These are phyloP conservation scores for Corinectria fuckeliana DNA, from an alignment of 2,329 filamentous ascomycete species.

Conservation along the genomic window DNA sequence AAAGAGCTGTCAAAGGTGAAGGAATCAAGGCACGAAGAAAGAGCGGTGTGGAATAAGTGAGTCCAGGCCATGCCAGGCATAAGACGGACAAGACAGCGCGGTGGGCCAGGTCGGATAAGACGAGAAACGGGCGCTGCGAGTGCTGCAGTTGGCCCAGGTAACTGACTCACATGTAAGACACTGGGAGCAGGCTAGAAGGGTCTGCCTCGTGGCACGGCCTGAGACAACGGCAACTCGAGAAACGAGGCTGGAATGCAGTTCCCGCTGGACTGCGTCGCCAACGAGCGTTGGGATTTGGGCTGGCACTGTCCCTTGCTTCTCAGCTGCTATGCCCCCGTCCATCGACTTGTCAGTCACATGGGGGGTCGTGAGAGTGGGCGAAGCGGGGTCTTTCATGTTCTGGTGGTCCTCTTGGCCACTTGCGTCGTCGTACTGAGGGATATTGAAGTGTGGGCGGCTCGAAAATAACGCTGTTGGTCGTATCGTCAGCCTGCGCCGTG, in stretches of 20 bases:
- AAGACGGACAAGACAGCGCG: slow-evolving; percentile 27
- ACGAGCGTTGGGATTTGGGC: slow-evolving; percentile 11
- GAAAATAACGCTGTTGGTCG: slow-evolving; percentile 26
- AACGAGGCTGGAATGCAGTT: slow-evolving; percentile 12
- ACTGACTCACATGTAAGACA: slow-evolving; percentile 32
- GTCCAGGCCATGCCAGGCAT: slow-evolving; percentile 22
- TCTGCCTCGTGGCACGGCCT: slow-evolving; percentile 25
- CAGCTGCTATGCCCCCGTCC: slow-evolving; percentile 30
- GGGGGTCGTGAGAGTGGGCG: slow-evolving; percentile 31
- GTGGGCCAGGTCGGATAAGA: slow-evolving; percentile 24
- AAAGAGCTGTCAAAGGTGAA: slow-evolving; percentile 18
- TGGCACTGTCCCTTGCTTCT: slow-evolving; percentile 34
- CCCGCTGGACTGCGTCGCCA: slow-evolving; percentile 12
- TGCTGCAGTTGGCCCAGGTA: slow-evolving; percentile 19
- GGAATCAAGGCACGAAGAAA: slow-evolving; percentile 33
- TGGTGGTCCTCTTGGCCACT: slow-evolving; percentile 10
- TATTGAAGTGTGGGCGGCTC: slow-evolving; percentile 19
- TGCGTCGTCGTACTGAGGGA: slow-evolving; percentile 13
- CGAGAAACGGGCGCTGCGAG: slow-evolving; percentile 12
- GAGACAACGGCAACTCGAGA: slow-evolving; percentile 24
- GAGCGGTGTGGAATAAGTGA: slow-evolving; percentile 34
- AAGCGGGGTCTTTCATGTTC: slow-evolving; percentile 30
- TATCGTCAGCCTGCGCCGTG: slow-evolving; percentile 39
- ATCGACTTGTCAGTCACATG: slow-evolving; percentile 39
- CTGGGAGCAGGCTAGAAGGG: slow-evolving; percentile 8